phyloP scores from a whole-genome alignment of 345 rosid species.

The Boechera stricta region DNA sequence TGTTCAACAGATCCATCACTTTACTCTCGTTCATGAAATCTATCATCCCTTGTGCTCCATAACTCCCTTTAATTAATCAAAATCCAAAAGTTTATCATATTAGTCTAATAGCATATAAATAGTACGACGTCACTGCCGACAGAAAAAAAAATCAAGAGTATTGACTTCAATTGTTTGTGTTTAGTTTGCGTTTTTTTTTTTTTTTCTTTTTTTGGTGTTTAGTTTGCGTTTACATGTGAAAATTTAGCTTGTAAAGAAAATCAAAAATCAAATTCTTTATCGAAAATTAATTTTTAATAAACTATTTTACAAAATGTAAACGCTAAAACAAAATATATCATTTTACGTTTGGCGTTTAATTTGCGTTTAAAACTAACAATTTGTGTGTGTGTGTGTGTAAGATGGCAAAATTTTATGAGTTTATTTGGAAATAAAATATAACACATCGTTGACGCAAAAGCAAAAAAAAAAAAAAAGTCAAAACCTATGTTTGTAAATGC shows the following conservation, averaged over 20 bases:
- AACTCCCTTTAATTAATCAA: constrained; percentile 17
- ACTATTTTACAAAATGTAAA: background rate
- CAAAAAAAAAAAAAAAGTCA: background rate
- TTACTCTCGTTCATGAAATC: constrained; percentile 96
- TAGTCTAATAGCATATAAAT: background rate
- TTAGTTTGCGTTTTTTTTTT: background rate
- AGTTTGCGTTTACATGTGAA: background rate
- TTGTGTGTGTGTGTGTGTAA: too few species aligned
- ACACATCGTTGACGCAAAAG: too few species aligned
- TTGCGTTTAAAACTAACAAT: too few species aligned
- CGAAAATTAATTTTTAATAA: too few species aligned
- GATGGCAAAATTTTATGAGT: too few species aligned
- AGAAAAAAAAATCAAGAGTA: background rate
- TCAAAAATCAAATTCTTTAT: too few species aligned
- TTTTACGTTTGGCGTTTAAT: too few species aligned
- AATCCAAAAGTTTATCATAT: background rate
- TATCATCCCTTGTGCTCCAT: constrained; percentile 69
- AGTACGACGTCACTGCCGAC: background rate
- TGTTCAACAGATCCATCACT: constrained; percentile 86
- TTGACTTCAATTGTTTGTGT: constrained; percentile 1
- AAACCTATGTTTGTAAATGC: background rate
- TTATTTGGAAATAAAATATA: too few species aligned
- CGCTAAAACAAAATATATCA: background rate
- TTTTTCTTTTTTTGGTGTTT: too few species aligned
- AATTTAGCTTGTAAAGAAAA: background rate